A percentile compares a stretch with the other conserved stretches of the same genome.
These are phyloP conservation scores for Lentinula aciculospora DNA, from an alignment of 768 basidiomycete species.

Conservation along the genomic window DNA sequence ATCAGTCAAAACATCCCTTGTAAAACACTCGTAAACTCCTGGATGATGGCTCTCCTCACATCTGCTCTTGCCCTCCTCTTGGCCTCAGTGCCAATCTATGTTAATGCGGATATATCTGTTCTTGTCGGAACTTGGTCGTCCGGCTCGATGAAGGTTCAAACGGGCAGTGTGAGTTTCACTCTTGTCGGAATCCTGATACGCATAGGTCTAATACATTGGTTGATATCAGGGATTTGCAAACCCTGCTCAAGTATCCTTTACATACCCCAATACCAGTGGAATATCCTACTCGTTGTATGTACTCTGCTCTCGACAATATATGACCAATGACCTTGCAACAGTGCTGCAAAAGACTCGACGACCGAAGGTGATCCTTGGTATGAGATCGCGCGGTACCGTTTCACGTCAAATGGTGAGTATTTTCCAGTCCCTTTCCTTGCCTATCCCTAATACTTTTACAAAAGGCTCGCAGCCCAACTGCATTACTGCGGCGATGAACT, in stretches of 20 bases:
- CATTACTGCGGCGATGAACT: conserved; percentile 83
- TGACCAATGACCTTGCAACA: neutral
- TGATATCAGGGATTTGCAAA: conserved; percentile 76
- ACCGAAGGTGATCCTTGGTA: conserved; percentile 75
- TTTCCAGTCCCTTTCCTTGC: neutral
- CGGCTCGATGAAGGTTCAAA: conserved; percentile 68
- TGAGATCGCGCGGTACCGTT: conserved; percentile 89
- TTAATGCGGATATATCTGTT: conserved; percentile 11
- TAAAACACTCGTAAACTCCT: neutral
- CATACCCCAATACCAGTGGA: conserved; percentile 80
- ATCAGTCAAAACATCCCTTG: neutral
- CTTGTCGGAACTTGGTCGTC: conserved; percentile 85
- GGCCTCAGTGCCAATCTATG: conserved; percentile 21
- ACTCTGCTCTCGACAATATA: neutral
- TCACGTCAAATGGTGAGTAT: conserved; percentile 73
- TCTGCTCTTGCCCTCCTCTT: conserved; percentile 19
- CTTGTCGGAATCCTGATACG: neutral
- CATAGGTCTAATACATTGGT: conserved; percentile 7
- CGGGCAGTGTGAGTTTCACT: conserved; percentile 67
- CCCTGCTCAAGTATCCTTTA: conserved; percentile 78
- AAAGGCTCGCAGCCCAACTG: conserved; percentile 80
- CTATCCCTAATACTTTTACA: neutral
- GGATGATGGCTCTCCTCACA: conserved; percentile 11
- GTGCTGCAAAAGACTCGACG: neutral
- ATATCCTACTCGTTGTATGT: conserved; percentile 82